These are phyloP conservation scores for Botrytis hyacinthi DNA, from an alignment of 2,329 filamentous ascomycete species.

Conservation along the genomic window DNA sequence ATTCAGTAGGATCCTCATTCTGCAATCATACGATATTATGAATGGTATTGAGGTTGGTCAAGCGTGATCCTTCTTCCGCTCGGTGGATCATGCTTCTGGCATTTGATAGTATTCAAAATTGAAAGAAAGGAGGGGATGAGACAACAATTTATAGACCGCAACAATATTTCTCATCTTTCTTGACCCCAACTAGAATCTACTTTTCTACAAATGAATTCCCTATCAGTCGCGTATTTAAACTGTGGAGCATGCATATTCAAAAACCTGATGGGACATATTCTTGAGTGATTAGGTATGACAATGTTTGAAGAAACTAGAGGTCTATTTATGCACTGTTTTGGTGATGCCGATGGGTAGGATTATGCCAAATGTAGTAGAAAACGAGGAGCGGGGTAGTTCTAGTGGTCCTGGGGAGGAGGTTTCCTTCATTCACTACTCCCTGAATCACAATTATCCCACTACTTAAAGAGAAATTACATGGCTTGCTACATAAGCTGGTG, in stretches of 20 bases:
- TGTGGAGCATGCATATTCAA: too few species aligned
- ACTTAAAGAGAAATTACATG: too few species aligned
- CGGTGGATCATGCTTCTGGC: background rate
- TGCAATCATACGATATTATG: background rate
- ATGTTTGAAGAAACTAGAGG: background rate
- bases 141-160: background rate
- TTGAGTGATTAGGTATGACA: background rate
- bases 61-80: background rate
- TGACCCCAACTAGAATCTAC: background rate
- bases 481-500: too few species aligned
- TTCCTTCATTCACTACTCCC: too few species aligned
- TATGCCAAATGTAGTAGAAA: too few species aligned
- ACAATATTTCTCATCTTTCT: background rate
- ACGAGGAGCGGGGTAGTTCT: too few species aligned
- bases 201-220: background rate
- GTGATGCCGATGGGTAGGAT: too few species aligned
- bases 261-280: background rate
- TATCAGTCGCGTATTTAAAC: background rate
- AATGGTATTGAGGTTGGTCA: background rate
- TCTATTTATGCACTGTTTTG: background rate
- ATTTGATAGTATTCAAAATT: background rate
- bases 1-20: background rate
- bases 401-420: too few species aligned
- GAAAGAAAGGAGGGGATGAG: background rate
- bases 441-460: too few species aligned